Conservation (phyloP, 2,329 filamentous ascomycete genomes). For the Ascochyta fabae region DNA sequence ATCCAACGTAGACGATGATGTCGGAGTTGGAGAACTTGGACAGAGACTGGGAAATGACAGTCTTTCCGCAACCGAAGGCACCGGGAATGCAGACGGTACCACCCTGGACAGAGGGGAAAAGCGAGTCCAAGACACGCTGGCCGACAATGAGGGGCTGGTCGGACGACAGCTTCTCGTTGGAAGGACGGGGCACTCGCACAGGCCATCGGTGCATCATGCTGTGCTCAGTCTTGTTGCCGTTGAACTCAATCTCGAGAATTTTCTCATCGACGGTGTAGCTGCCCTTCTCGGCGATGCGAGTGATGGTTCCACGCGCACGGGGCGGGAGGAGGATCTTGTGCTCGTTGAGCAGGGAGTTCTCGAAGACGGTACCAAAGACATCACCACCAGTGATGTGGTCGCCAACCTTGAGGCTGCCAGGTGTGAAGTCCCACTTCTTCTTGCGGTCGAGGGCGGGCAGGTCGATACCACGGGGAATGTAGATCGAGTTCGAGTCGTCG, state of each 20-base stretch:
- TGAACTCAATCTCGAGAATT: constrained; percentile 94
- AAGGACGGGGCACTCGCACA: constrained; percentile 91
- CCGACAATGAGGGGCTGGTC: constrained; percentile 93
- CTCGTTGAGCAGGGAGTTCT: constrained; percentile 92
- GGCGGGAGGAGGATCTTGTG: constrained; percentile 95
- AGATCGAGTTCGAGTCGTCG: constrained; percentile 81
- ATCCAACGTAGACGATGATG: constrained; percentile 95
- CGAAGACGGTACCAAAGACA: constrained; percentile 91
- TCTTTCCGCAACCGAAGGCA: constrained; percentile 98
- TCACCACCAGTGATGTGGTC: constrained; percentile 97
- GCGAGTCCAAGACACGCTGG: constrained; percentile 92
- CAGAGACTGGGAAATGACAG: constrained; percentile 96
- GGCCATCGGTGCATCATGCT: constrained; percentile 99
- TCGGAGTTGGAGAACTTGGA: constrained; percentile 99
- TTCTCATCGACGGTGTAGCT: constrained; percentile 94
- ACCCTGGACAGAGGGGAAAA: constrained; percentile 96
- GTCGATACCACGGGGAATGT: constrained; percentile 93
- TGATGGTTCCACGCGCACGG: constrained; percentile 88
- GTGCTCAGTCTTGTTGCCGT: constrained; percentile 91
- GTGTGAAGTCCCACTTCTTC: constrained; percentile 97
- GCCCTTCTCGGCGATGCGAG: constrained; percentile 85
- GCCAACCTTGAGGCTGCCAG: constrained; percentile 83
- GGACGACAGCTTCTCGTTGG: constrained; percentile 89
- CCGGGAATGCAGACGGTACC: constrained; percentile 98
- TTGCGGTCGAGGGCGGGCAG: constrained; percentile 85